phyloP scores from a whole-genome alignment of 108 stramenopile genomes.

The Pseudonitzschia multistriata region DNA sequence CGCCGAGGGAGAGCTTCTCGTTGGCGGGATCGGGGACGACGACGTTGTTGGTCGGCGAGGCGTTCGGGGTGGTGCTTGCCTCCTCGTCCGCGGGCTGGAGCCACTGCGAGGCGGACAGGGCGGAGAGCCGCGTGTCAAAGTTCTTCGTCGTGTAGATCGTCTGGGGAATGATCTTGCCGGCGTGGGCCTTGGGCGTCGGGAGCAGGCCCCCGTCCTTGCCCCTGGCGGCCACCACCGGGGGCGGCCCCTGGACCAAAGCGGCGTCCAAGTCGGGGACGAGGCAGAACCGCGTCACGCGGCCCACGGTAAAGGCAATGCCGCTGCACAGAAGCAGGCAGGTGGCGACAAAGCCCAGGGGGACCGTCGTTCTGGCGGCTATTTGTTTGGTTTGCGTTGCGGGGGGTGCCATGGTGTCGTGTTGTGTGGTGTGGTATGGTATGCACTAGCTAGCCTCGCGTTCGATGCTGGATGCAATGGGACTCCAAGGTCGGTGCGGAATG shows the following conservation, averaged over 20 bases:
- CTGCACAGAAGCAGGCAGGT: constrained; percentile 9
- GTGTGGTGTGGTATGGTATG: no score
- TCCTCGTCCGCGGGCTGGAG: constrained; percentile 9
- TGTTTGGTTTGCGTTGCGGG: no score
- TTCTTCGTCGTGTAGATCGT: constrained; percentile 69
- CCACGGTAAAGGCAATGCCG: constrained; percentile 10
- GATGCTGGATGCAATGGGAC: no score
- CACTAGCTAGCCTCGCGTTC: no score
- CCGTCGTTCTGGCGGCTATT: not conserved
- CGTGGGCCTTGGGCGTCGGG: constrained; percentile 19
- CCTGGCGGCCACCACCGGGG: no score
- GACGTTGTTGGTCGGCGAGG: constrained; percentile 3
- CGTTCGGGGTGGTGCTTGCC: not conserved
- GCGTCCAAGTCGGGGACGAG: constrained; percentile 4
- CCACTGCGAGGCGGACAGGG: constrained; percentile 29
- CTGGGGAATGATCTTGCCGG: constrained; percentile 45
- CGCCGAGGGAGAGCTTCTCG: constrained; percentile 2
- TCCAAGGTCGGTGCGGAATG: no score
- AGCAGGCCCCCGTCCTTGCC: constrained; percentile 16
- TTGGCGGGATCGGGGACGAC: constrained; percentile 12
- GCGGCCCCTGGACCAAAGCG: not conserved
- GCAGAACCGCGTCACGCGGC: constrained; percentile 1
- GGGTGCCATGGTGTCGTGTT: no score
- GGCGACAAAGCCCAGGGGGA: constrained; percentile 4
- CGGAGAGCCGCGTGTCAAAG: constrained; percentile 42